Conservation (phyloP, 441 rosid genomes). For the Raphanus hybrid region DNA sequence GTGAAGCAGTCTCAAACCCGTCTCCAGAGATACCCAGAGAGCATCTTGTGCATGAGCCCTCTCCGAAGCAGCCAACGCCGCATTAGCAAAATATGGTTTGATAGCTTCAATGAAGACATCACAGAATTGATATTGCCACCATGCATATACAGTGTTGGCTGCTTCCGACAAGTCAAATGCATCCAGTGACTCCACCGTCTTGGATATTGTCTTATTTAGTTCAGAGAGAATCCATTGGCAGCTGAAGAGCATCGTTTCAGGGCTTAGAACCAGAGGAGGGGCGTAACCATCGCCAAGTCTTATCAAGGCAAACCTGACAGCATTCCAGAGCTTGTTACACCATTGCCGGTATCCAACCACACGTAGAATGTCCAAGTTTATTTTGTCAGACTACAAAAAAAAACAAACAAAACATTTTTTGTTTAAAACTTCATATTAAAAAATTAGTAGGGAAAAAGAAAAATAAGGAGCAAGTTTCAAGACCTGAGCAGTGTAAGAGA, state of each 20-base stretch:
- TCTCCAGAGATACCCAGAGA: no score
- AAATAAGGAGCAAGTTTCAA: neutral
- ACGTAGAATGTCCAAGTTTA: constrained; percentile 92
- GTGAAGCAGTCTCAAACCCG: no score
- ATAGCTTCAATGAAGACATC: constrained; percentile 90
- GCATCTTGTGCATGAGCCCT: constrained; percentile 17
- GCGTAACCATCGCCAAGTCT: constrained; percentile 75
- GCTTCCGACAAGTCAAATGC: constrained; percentile 85
- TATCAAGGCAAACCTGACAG: constrained; percentile 94
- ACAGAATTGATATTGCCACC: constrained; percentile 98
- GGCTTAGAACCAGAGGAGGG: constrained; percentile 54
- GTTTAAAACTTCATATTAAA: neutral
- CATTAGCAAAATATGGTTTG: constrained; percentile 83
- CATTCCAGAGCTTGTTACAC: constrained; percentile 99
- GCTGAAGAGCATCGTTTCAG: constrained; percentile 48
- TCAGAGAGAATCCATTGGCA: no score
- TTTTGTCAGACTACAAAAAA: constrained; percentile 76
- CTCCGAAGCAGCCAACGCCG: constrained; percentile 59
- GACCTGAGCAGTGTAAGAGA: constrained; percentile 98
- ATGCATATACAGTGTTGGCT: constrained; percentile 73
- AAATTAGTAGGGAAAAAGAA: neutral
- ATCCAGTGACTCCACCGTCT: constrained; percentile 36
- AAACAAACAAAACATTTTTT: constrained; percentile 9
- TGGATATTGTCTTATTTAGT: no score
- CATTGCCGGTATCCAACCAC: constrained; percentile 98